These are phyloP conservation scores for Candida silvatica DNA, from an alignment of 805 yeast species.

Conservation along the genomic window DNA sequence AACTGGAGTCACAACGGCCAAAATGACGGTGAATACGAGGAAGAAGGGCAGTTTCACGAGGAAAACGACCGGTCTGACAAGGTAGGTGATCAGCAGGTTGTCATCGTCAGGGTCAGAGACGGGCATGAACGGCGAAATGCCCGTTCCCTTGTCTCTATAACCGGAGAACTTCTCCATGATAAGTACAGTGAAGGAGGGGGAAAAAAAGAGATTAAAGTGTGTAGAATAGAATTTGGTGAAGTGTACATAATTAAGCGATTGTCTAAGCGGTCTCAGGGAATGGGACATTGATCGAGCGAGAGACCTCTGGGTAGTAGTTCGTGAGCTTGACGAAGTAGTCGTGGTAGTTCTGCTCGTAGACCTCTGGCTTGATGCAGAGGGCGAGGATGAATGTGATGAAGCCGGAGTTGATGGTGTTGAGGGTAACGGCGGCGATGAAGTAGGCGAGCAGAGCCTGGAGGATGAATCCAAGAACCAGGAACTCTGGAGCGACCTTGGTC, in stretches of 20 bases:
- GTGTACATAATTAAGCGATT: not conserved
- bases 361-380: slow-evolving; percentile 77
- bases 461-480: slow-evolving; percentile 18
- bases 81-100: slow-evolving; percentile 3
- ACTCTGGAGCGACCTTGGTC: slow-evolving; percentile 17
- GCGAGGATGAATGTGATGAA: slow-evolving; percentile 79
- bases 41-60: slow-evolving; percentile 16
- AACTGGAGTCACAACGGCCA: slow-evolving; percentile 8
- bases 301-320: slow-evolving; percentile 23
- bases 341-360: slow-evolving; percentile 56
- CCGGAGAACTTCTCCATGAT: slow-evolving; percentile 74
- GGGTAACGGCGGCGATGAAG: slow-evolving; percentile 66
- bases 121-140: slow-evolving; percentile 87
- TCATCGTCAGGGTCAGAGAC: slow-evolving; percentile 16
- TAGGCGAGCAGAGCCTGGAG: slow-evolving; percentile 52
- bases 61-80: slow-evolving; percentile 6
- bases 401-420: slow-evolving; percentile 73
- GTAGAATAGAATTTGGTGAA: not conserved
- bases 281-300: slow-evolving; percentile 20
- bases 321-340: slow-evolving; percentile 26
- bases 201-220: too few species aligned
- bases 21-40: slow-evolving; percentile 10
- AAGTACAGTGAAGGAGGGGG: too few species aligned
- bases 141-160: slow-evolving; percentile 87
- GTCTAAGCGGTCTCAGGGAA: slow-evolving; percentile 15